phyloP scores from a whole-genome alignment of 495 filamentous ascomycete species.

The Daldinia concentrica region DNA sequence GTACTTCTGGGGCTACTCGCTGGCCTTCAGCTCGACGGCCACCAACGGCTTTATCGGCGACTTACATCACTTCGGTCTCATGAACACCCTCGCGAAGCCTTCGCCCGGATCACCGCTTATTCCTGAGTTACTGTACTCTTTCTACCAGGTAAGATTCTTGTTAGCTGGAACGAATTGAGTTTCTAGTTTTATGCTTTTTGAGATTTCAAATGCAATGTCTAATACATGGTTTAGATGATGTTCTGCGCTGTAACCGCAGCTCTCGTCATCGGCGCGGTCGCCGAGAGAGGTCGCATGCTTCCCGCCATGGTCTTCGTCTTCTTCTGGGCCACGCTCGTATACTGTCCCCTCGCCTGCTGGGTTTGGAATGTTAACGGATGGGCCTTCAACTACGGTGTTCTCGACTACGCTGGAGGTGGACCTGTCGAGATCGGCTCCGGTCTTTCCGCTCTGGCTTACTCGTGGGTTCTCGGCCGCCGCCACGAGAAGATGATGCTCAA shows the following conservation, averaged over 20 bases:
- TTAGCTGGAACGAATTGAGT: slow-evolving; percentile 69
- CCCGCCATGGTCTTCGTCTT: slow-evolving; percentile 97
- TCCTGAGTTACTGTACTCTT: slow-evolving; percentile 91
- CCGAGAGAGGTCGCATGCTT: slow-evolving; percentile 91
- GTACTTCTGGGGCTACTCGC: slow-evolving; percentile 99
- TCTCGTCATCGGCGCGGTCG: slow-evolving; percentile 90
- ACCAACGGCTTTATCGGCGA: slow-evolving; percentile 85
- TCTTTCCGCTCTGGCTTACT: slow-evolving; percentile 91
- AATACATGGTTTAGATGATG: slow-evolving; percentile 74
- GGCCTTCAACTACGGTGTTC: slow-evolving; percentile 89
- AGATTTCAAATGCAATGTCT: slow-evolving; percentile 21
- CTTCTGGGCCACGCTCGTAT: slow-evolving; percentile 96
- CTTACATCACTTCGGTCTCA: slow-evolving; percentile 85
- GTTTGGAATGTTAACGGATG: slow-evolving; percentile 94
- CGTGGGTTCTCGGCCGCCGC: slow-evolving; percentile 91
- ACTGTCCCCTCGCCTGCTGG: slow-evolving; percentile 97
- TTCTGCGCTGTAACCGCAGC: slow-evolving; percentile 93
- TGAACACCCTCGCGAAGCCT: slow-evolving; percentile 76
- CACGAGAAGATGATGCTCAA: slow-evolving; percentile 99
- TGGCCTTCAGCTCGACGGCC: slow-evolving; percentile 86
- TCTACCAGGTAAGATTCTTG: slow-evolving; percentile 79
- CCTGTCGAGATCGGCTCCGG: slow-evolving; percentile 98
- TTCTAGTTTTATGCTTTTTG: background rate
- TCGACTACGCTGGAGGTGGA: slow-evolving; percentile 96
- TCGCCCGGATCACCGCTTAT: slow-evolving; percentile 83